Conservation (phyloP, 352 stramenopile genomes). For the Plasmopara halstedii region DNA sequence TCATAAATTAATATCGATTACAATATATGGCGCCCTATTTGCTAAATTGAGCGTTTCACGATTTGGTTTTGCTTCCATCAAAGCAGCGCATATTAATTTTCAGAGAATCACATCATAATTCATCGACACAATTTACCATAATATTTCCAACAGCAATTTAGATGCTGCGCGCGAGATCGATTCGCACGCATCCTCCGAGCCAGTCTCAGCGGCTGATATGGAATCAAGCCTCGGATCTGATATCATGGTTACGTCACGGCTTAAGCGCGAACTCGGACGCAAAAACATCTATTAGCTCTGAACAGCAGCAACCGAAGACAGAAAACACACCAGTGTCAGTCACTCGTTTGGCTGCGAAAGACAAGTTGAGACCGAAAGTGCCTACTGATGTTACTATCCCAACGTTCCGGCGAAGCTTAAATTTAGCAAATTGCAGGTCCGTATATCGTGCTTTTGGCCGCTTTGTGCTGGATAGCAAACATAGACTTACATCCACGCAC, state of each 20-base stretch:
- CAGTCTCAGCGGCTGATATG: conserved; percentile 28
- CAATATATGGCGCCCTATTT: no score
- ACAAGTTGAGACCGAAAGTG: conserved; percentile 4
- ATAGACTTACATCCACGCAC: conserved; percentile 2
- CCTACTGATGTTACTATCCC: conserved; percentile 1
- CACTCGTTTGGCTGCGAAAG: conserved; percentile 9
- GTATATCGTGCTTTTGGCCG: conserved; percentile 10
- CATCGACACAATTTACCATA: no score
- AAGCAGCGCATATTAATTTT: no score
- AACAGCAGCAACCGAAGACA: neutral
- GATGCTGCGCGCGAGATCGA: conserved; percentile 19
- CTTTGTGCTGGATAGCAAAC: conserved; percentile 22
- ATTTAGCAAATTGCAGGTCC: no score
- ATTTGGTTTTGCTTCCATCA: no score
- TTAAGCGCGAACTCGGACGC: neutral
- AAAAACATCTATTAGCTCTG: neutral
- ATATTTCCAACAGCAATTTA: no score
- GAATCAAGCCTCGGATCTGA: conserved; percentile 23
- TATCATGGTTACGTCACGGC: conserved; percentile 30
- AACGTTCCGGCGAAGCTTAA: conserved; percentile 1
- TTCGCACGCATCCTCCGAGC: conserved; percentile 1
- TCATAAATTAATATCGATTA: no score
- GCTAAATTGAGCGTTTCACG: no score
- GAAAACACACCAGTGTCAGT: neutral
- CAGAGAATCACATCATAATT: no score